A percentile compares a stretch with the other conserved stretches of the same genome.
Evolutionary conservation across 106 monocot species (phyloP).

Genomic region (Dendrobium nobile): DNA sequence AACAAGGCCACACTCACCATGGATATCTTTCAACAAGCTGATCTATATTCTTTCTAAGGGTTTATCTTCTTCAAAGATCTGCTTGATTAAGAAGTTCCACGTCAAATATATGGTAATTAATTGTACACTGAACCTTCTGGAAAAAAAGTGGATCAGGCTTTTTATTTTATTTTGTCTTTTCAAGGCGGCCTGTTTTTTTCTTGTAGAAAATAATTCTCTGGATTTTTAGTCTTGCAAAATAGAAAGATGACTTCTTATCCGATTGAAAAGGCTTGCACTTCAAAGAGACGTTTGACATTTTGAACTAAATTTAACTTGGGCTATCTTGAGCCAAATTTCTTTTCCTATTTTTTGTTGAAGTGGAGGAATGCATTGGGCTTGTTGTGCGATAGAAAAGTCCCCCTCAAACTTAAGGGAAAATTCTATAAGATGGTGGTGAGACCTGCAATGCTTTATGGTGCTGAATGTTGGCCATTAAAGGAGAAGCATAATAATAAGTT

Average conservation of each 20-base stretch:
- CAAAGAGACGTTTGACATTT: not conserved
- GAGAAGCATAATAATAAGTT: too few relatives aligned
- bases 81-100: slow-evolving; percentile 36
- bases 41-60: slow-evolving; percentile 18
- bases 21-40: slow-evolving; percentile 35
- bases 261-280: not conserved
- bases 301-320: not conserved
- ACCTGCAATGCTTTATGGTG: too few relatives aligned
- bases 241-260: not conserved
- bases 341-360: not conserved
- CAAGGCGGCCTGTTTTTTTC: too few relatives aligned
- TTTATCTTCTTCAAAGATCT: slow-evolving; percentile 28
- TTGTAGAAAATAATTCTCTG: not conserved
- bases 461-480: too few relatives aligned
- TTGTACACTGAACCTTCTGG: not conserved
- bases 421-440: too few relatives aligned
- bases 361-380: too few relatives aligned
- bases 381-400: too few relatives aligned
- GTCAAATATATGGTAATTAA: slow-evolving; percentile 27
- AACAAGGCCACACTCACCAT: slow-evolving; percentile 35
- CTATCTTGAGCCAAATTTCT: not conserved
- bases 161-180: too few relatives aligned
- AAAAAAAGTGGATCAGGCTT: not conserved
- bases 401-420: too few relatives aligned
- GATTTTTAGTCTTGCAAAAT: not conserved